These are phyloP conservation scores for Botryotinia globosa DNA, from an alignment of 2,329 filamentous ascomycete species.

Conservation along the genomic window DNA sequence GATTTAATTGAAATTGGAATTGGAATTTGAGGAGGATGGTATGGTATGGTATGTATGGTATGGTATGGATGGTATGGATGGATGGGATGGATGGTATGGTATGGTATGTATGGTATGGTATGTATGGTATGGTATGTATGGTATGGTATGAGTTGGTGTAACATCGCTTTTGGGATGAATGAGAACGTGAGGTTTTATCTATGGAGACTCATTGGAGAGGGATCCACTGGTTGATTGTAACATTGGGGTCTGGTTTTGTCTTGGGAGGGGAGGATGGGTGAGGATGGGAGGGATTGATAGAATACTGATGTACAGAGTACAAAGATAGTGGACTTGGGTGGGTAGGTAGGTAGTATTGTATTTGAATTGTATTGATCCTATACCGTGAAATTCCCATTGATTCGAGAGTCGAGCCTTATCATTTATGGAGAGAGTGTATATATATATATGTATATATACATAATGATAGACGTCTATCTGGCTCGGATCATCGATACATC, in stretches of 20 bases:
- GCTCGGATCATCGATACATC: background rate
- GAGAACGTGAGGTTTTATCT: background rate
- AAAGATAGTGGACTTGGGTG: background rate
- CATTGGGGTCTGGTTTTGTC: background rate
- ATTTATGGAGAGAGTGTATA: background rate
- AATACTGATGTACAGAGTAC: background rate
- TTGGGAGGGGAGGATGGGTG: too few species aligned
- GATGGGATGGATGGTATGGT: too few species aligned
- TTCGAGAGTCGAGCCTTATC: background rate
- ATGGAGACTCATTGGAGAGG: background rate
- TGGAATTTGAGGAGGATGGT: background rate
- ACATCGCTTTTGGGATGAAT: background rate
- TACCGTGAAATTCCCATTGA: background rate
- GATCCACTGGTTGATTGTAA: background rate
- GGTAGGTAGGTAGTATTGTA: too few species aligned
- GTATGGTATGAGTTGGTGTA: background rate
- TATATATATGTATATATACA: too few species aligned
- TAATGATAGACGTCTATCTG: background rate
- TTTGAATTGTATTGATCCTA: background rate
- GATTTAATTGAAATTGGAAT: too few species aligned
- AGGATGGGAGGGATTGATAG: too few species aligned
- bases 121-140: background rate
- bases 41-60: too few species aligned
- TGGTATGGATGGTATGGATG: too few species aligned
- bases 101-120: too few species aligned